These are phyloP conservation scores for Paramecium primaurelia DNA, from an alignment of 73 alveolate species.

Conservation along the genomic window DNA sequence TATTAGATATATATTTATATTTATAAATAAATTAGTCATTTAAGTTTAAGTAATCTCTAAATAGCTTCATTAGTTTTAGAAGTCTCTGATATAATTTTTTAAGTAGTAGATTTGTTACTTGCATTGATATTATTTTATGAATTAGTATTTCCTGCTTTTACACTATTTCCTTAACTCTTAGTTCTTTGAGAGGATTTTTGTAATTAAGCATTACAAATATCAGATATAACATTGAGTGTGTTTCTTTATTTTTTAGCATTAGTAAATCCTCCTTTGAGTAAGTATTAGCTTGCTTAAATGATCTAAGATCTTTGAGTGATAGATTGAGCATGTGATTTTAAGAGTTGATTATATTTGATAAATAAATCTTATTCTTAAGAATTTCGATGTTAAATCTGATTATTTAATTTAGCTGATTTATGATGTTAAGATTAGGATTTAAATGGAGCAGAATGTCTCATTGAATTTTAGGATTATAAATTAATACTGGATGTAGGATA, in stretches of 20 bases:
- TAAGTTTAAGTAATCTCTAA: conserved; percentile 25
- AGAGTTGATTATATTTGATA: not conserved
- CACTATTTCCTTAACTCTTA: conserved; percentile 24
- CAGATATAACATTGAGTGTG: conserved; percentile 31
- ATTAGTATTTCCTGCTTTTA: not conserved
- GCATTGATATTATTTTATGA: not conserved
- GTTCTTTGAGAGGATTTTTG: not conserved
- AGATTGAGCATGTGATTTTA: conserved; percentile 25
- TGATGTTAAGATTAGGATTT: conserved; percentile 38
- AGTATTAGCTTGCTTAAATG: not conserved
- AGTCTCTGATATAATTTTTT: not conserved
- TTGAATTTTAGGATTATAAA: not conserved
- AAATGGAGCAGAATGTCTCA: conserved; percentile 21
- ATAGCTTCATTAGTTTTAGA: conserved; percentile 38
- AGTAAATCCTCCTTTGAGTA: not conserved
- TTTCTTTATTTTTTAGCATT: not conserved
- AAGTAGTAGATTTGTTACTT: not conserved
- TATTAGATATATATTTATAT: not conserved
- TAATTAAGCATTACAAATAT: not conserved
- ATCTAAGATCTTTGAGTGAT: conserved; percentile 9
- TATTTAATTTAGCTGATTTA: not conserved
- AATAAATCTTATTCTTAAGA: not conserved
- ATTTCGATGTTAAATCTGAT: not conserved
- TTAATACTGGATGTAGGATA: not conserved
- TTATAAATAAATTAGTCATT: not conserved